These are phyloP conservation scores for Aspergillus fischeri DNA, from an alignment of 2,329 filamentous ascomycete genomes.

Conservation along the genomic window DNA sequence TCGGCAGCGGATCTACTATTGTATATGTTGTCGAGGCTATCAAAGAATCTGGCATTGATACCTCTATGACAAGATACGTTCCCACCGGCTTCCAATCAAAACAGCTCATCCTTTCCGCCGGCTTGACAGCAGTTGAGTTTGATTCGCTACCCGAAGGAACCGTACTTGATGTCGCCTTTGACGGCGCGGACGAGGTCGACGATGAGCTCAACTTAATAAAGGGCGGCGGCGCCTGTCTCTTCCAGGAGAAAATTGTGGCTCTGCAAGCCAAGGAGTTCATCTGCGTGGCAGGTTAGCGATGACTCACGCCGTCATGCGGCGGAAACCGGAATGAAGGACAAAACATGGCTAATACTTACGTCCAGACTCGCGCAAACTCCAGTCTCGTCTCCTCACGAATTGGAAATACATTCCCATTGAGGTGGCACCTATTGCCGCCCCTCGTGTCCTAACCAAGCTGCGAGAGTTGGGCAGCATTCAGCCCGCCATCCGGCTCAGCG, in stretches of 20 bases:
- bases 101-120: conserved; percentile 75
- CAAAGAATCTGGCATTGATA: conserved; percentile 44
- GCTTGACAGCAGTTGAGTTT: conserved; percentile 71
- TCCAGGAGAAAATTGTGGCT: conserved; percentile 96
- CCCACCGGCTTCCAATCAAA: conserved; percentile 91
- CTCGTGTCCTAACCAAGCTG: conserved; percentile 70
- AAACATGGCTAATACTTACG: neutral
- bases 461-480: conserved; percentile 66
- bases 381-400: conserved; percentile 64
- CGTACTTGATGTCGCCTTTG: conserved; percentile 84
- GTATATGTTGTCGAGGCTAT: conserved; percentile 66
- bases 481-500: conserved; percentile 67
- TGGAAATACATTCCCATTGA: conserved; percentile 93
- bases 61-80: conserved; percentile 69
- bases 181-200: conserved; percentile 96
- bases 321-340: neutral
- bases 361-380: conserved; percentile 84
- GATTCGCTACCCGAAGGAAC: conserved; percentile 64
- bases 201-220: conserved; percentile 95
- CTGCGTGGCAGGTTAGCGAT: conserved; percentile 68
- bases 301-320: neutral
- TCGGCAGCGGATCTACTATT: conserved; percentile 62
- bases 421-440: conserved; percentile 78
- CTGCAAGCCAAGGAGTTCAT: conserved; percentile 79
- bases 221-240: conserved; percentile 92